These are phyloP conservation scores for Phytopythium mirpurense DNA, from an alignment of 352 stramenopile genomes.

Conservation along the genomic window DNA sequence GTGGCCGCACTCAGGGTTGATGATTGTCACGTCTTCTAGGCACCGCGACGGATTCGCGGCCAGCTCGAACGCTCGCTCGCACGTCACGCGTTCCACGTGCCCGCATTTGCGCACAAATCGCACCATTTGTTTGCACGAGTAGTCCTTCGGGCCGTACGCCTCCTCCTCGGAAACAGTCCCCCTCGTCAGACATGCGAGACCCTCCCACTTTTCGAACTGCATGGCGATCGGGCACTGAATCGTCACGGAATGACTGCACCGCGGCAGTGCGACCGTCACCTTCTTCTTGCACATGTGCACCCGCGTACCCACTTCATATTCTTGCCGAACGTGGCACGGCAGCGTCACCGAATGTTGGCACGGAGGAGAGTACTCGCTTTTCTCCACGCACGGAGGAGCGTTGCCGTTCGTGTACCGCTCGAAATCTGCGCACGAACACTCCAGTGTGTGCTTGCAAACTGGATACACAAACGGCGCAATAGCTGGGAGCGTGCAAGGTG, in stretches of 20 bases:
- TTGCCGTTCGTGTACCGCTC: slow-evolving; percentile 35
- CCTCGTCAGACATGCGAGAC: slow-evolving; percentile 22
- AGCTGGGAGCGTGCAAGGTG: slow-evolving; percentile 47
- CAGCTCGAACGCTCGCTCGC: slow-evolving; percentile 70
- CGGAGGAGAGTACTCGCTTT: slow-evolving; percentile 52
- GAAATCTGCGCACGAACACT: slow-evolving; percentile 65
- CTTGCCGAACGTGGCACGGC: slow-evolving; percentile 51
- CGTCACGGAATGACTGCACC: slow-evolving; percentile 55
- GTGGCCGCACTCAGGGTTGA: slow-evolving; percentile 73
- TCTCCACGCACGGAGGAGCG: slow-evolving; percentile 42
- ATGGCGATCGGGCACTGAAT: slow-evolving; percentile 44
- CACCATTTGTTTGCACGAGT: slow-evolving; percentile 51
- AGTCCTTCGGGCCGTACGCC: slow-evolving; percentile 62
- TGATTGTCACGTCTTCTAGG: slow-evolving; percentile 30
- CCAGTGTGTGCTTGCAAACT: slow-evolving; percentile 58
- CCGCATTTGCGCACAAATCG: slow-evolving; percentile 62
- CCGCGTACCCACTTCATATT: slow-evolving; percentile 16
- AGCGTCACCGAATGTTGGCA: slow-evolving; percentile 62
- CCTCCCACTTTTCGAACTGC: slow-evolving; percentile 44
- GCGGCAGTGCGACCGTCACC: slow-evolving; percentile 41
- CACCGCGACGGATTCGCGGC: slow-evolving; percentile 38
- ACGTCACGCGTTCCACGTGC: slow-evolving; percentile 47
- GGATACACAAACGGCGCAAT: slow-evolving; percentile 63
- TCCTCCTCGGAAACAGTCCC: slow-evolving; percentile 51
- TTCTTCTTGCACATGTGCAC: slow-evolving; percentile 52